phyloP scores from a whole-genome alignment of 2,329 filamentous ascomycete genomes.

The Microcyclosporella mali region DNA sequence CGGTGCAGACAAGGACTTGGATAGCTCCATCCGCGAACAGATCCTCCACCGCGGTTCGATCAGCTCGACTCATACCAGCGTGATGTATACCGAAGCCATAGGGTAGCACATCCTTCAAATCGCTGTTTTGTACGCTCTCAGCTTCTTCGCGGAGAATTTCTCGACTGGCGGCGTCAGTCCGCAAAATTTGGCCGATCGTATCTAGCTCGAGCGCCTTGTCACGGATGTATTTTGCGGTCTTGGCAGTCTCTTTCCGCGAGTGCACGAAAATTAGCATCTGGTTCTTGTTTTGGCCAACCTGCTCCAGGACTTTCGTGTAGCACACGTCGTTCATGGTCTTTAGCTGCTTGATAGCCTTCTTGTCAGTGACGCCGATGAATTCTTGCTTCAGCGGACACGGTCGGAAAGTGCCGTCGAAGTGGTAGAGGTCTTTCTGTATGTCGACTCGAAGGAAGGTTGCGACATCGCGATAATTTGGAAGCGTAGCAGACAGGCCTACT shows the following conservation, averaged over 20 bases:
- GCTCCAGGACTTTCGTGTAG: constrained; percentile 94
- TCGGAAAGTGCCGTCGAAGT: constrained; percentile 90
- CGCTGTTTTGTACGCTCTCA: constrained; percentile 72
- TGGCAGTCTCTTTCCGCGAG: constrained; percentile 94
- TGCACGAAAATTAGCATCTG: constrained; percentile 99
- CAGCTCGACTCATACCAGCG: constrained; percentile 91
- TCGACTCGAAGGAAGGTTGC: constrained; percentile 92
- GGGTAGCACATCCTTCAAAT: constrained; percentile 87
- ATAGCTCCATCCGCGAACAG: constrained; percentile 86
- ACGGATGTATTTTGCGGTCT: constrained; percentile 90
- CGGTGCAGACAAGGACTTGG: constrained; percentile 92
- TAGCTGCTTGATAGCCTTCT: constrained; percentile 96
- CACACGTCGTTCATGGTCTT: constrained; percentile 99
- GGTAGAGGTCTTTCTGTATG: constrained; percentile 76
- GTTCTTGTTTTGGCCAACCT: constrained; percentile 85
- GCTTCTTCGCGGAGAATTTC: constrained; percentile 84
- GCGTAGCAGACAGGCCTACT: constrained; percentile 84
- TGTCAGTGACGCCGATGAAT: constrained; percentile 94
- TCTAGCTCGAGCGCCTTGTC: constrained; percentile 97
- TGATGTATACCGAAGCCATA: constrained; percentile 99
- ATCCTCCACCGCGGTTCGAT: constrained; percentile 91
- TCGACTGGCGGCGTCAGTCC: constrained; percentile 83
- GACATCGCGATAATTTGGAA: constrained; percentile 95
- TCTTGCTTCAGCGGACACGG: constrained; percentile 94
- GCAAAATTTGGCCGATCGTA: constrained; percentile 91